phyloP scores from a whole-genome alignment of 2,329 filamentous ascomycete species.

The Aspergillus felis region DNA sequence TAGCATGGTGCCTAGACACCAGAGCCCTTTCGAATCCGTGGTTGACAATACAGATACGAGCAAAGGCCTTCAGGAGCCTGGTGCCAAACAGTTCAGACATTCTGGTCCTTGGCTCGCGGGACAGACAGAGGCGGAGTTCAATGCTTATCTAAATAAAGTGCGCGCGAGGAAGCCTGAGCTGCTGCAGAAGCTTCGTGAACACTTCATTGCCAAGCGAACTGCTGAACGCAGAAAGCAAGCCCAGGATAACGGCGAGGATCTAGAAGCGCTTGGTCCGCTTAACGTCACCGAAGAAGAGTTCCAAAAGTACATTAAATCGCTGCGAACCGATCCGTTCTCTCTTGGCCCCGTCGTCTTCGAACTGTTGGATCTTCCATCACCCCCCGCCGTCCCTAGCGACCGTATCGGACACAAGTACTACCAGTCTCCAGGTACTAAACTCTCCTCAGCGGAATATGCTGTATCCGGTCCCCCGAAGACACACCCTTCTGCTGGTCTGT shows the following conservation, averaged over 20 bases:
- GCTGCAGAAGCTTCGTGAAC: conserved; percentile 34
- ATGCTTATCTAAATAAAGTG: conserved; percentile 47
- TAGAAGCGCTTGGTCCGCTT: conserved; percentile 25
- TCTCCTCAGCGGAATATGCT: conserved; percentile 42
- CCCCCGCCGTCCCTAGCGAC: conserved; percentile 35
- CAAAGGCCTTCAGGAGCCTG: conserved; percentile 26
- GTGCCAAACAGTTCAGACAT: conserved; percentile 52
- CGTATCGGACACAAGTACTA: conserved; percentile 34
- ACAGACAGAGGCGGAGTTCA: conserved; percentile 54
- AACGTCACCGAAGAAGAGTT: conserved; percentile 45
- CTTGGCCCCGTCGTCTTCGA: conserved; percentile 52
- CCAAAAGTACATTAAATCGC: conserved; percentile 42
- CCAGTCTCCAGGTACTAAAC: conserved; percentile 31
- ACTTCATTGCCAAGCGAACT: conserved; percentile 29
- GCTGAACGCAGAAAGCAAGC: conserved; percentile 35
- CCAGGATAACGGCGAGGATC: conserved; percentile 38
- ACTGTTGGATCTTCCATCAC: conserved; percentile 54
- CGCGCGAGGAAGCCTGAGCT: conserved; percentile 39
- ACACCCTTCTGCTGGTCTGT: conserved; percentile 62
- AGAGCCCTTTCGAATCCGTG: conserved; percentile 40
- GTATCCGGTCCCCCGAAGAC: conserved; percentile 54
- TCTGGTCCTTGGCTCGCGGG: conserved; percentile 57
- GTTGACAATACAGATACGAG: conserved; percentile 45
- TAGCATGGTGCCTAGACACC: conserved; percentile 26
- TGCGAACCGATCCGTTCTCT: conserved; percentile 40